Conservation (phyloP, 2,329 filamentous ascomycete species). For the Monilinia fructigena region DNA sequence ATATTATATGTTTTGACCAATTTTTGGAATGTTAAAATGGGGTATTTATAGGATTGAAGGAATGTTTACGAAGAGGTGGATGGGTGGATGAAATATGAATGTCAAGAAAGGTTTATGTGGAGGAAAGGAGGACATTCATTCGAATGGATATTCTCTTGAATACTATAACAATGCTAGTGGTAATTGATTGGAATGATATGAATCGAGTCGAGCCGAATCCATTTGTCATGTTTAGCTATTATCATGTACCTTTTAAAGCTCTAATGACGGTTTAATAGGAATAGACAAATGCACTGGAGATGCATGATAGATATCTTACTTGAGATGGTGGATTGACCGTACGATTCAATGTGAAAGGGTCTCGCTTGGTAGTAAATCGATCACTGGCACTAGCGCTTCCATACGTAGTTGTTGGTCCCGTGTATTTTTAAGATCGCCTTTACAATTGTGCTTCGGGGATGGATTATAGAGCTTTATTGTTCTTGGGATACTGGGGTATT, state of each 20-base stretch:
- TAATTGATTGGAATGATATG: constrained; percentile 3
- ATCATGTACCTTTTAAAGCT: not conserved
- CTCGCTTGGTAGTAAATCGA: too few relatives aligned
- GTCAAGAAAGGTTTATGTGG: not conserved
- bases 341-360: too few relatives aligned
- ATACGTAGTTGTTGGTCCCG: too few relatives aligned
- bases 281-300: too few relatives aligned
- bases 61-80: constrained; percentile 5
- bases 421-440: too few relatives aligned
- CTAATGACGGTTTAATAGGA: too few relatives aligned
- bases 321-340: too few relatives aligned
- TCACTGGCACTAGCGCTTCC: too few relatives aligned
- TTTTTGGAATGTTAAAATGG: not conserved
- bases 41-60: not conserved
- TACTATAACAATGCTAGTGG: constrained; percentile 1
- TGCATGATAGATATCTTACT: too few relatives aligned
- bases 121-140: not conserved
- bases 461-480: too few relatives aligned
- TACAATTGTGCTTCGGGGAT: too few relatives aligned
- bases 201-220: not conserved
- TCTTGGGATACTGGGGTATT: too few relatives aligned
- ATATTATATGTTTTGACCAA: not conserved
- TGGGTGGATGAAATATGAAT: not conserved
- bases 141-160: not conserved
- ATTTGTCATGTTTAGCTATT: not conserved